phyloP scores from a whole-genome alignment of 164 flowering plant genomes.

The Sedum album region DNA sequence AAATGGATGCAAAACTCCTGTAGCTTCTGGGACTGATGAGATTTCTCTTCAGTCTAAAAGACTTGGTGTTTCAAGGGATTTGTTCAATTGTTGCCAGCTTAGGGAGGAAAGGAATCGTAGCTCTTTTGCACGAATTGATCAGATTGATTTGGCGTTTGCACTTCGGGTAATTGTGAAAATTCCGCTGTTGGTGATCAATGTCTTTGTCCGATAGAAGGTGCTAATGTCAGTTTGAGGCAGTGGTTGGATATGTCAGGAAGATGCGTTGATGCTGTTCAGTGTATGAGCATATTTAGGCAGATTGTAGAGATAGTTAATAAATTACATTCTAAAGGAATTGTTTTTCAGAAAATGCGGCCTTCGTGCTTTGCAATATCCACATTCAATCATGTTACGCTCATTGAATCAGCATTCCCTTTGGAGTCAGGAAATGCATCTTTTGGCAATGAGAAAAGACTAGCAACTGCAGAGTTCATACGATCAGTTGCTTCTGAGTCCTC shows the following conservation, averaged over 20 bases:
- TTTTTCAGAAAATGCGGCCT: not conserved
- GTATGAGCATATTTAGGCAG: conserved; percentile 3
- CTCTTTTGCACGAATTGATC: not conserved
- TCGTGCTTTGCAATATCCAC: conserved; percentile 2
- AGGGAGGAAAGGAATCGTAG: not conserved
- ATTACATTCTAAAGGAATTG: not conserved
- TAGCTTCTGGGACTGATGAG: not conserved
- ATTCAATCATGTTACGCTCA: not conserved
- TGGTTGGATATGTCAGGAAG: conserved; percentile 1
- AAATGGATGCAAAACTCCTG: not conserved
- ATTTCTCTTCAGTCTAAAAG: not conserved
- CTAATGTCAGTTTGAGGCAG: too few species aligned
- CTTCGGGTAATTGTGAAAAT: not conserved
- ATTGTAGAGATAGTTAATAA: not conserved
- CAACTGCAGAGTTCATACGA: conserved; percentile 21
- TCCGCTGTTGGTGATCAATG: not conserved
- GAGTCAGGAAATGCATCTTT: not conserved
- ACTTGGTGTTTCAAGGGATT: not conserved
- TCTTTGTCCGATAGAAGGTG: not conserved
- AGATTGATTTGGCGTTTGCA: not conserved
- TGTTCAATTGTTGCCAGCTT: not conserved
- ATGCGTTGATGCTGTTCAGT: not conserved
- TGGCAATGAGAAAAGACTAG: not conserved
- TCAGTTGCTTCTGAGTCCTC: conserved; percentile 20
- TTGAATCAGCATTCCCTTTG: not conserved